Percentiles rank a stretch among this genome's conserved stretches.
Evolutionary conservation across 441 rosid genomes (phyloP).

Genomic region (Sinapis alba): DNA sequence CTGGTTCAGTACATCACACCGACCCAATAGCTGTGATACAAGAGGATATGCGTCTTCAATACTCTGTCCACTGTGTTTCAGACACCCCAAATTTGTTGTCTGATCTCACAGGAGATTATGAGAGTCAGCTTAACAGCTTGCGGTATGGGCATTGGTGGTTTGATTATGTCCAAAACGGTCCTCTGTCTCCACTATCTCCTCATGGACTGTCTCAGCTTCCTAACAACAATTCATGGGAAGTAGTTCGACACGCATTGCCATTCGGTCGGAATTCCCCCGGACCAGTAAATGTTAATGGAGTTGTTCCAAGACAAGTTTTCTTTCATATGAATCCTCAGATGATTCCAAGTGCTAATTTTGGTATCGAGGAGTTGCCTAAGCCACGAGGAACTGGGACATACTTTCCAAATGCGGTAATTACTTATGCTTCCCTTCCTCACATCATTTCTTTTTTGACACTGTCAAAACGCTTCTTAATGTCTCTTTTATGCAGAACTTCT

Average conservation of each 20-base stretch:
- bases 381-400: slow-evolving; percentile 92
- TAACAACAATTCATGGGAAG: slow-evolving; percentile 66
- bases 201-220: slow-evolving; percentile 49
- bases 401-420: slow-evolving; percentile 77
- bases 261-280: slow-evolving; percentile 46
- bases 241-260: slow-evolving; percentile 47
- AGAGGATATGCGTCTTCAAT: slow-evolving; percentile 47
- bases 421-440: slow-evolving; percentile 21
- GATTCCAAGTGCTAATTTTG: slow-evolving; percentile 53
- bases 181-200: slow-evolving; percentile 46
- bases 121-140: slow-evolving; percentile 52
- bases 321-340: slow-evolving; percentile 52
- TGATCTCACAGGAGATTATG: slow-evolving; percentile 65
- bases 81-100: slow-evolving; percentile 43
- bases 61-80: slow-evolving; percentile 41
- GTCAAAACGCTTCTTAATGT: slow-evolving; percentile 20
- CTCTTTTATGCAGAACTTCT: slow-evolving; percentile 70
- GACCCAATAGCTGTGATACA: slow-evolving; percentile 29
- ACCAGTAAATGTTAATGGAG: slow-evolving; percentile 52
- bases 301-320: slow-evolving; percentile 47
- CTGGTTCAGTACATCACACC: slow-evolving; percentile 39
- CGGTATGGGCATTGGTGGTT: slow-evolving; percentile 48
- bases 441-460: slow-evolving; percentile 14
- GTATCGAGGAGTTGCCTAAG: slow-evolving; percentile 66
- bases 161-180: slow-evolving; percentile 46